Percentiles rank a stretch among this genome's conserved stretches.
Conservation (phyloP, 176 grass and related monocot species). For the Melocanna baccifera region DNA sequence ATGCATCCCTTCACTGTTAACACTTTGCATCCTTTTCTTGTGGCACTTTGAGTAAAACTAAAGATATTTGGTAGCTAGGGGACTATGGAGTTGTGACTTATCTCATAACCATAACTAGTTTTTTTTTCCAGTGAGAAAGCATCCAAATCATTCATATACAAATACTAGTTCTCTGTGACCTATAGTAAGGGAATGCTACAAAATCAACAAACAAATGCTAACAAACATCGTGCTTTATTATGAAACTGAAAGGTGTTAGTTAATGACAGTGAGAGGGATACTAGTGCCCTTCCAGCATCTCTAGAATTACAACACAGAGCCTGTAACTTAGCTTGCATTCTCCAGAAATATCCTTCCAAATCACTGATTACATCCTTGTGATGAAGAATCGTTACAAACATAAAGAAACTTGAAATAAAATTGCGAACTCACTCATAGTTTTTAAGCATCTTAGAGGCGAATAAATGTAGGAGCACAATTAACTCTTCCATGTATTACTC, state of each 20-base stretch:
- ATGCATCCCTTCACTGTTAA: neutral
- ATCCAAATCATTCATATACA: neutral
- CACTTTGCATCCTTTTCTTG: neutral
- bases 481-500: neutral
- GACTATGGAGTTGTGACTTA: neutral
- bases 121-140: neutral
- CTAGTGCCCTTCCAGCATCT: too few species aligned
- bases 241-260: too few species aligned
- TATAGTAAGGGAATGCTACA: neutral
- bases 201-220: neutral
- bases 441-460: neutral
- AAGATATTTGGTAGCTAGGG: neutral
- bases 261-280: too few species aligned
- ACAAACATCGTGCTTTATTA: neutral
- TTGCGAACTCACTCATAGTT: neutral
- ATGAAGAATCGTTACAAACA: neutral
- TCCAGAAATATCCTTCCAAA: neutral
- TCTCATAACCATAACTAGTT: neutral
- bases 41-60: slow-evolving; percentile 5
- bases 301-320: neutral
- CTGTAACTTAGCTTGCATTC: neutral
- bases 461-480: neutral
- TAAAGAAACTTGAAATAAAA: neutral
- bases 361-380: neutral
- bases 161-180: neutral